A percentile compares a stretch with the other conserved stretches of the same genome.
Evolutionary conservation across 2,329 filamentous ascomycete species (phyloP).

Genomic region (Didymellaceae sp.): DNA sequence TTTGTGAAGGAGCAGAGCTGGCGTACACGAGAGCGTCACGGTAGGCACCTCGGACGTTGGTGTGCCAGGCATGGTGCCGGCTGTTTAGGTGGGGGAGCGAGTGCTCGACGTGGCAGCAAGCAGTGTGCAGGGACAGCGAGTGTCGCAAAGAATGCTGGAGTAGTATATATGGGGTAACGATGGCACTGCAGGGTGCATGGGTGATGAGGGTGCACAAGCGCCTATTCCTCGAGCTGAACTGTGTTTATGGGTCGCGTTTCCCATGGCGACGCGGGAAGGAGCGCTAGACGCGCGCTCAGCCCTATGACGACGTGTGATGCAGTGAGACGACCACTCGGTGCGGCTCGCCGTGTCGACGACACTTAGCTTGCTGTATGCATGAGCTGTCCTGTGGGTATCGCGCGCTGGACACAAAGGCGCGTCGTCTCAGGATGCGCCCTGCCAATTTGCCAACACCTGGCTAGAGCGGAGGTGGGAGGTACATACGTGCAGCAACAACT

Average conservation of each 20-base stretch:
- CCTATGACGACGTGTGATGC: conserved; percentile 23
- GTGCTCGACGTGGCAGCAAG: conserved; percentile 18
- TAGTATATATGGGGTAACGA: conserved; percentile 20
- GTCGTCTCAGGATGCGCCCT: neutral
- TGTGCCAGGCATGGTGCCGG: conserved; percentile 64
- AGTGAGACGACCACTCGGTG: conserved; percentile 9
- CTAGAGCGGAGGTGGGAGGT: no score
- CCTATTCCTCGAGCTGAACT: conserved; percentile 17
- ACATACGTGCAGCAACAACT: neutral
- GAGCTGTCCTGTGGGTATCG: conserved; percentile 8
- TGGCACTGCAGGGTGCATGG: conserved; percentile 23
- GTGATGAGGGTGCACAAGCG: conserved; percentile 31
- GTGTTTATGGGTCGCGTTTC: conserved; percentile 32
- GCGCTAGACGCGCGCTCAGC: conserved; percentile 24
- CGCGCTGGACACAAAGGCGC: neutral
- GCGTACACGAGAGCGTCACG: conserved; percentile 71
- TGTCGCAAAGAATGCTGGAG: conserved; percentile 21
- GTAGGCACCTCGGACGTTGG: conserved; percentile 64
- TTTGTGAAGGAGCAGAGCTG: neutral
- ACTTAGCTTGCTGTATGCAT: conserved; percentile 3
- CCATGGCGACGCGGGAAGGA: conserved; percentile 34
- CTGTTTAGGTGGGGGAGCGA: conserved; percentile 36
- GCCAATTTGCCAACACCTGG: no score
- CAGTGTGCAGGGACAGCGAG: conserved; percentile 21
- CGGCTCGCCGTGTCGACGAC: neutral